phyloP scores from a whole-genome alignment of 495 filamentous ascomycete genomes.

The Neurospora sp. region DNA sequence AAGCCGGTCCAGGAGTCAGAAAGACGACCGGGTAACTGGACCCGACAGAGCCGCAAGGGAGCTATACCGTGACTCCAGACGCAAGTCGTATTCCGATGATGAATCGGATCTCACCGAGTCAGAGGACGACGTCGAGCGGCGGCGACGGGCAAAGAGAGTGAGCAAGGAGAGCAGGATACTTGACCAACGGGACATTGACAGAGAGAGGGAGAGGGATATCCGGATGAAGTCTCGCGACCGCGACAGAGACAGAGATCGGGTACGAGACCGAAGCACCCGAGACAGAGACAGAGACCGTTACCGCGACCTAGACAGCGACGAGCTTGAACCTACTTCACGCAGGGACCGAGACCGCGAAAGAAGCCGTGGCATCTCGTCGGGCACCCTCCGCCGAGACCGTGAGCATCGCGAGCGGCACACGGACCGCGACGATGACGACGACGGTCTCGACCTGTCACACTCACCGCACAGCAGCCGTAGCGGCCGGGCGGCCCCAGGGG shows the following conservation, averaged over 20 bases:
- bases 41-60: background rate
- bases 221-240: background rate
- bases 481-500: background rate
- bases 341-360: background rate
- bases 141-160: conserved; percentile 14
- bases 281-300: conserved; percentile 21
- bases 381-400: background rate
- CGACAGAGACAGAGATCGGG: conserved; percentile 4
- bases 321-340: conserved; percentile 9
- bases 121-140: conserved; percentile 23
- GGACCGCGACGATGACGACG: background rate
- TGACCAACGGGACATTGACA: background rate
- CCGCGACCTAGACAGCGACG: conserved; percentile 17
- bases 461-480: background rate
- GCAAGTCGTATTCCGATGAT: conserved; percentile 15
- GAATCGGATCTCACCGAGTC: conserved; percentile 13
- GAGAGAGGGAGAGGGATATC: background rate
- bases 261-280: conserved; percentile 15
- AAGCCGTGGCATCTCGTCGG: background rate
- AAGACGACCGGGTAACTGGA: conserved; percentile 1
- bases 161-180: conserved; percentile 1
- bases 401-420: background rate
- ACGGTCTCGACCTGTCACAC: background rate
- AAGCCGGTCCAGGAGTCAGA: conserved; percentile 12
- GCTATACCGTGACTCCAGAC: conserved; percentile 3